phyloP scores from a whole-genome alignment of 768 basidiomycete genomes.

The Rhodosporidiobolus odoratus region DNA sequence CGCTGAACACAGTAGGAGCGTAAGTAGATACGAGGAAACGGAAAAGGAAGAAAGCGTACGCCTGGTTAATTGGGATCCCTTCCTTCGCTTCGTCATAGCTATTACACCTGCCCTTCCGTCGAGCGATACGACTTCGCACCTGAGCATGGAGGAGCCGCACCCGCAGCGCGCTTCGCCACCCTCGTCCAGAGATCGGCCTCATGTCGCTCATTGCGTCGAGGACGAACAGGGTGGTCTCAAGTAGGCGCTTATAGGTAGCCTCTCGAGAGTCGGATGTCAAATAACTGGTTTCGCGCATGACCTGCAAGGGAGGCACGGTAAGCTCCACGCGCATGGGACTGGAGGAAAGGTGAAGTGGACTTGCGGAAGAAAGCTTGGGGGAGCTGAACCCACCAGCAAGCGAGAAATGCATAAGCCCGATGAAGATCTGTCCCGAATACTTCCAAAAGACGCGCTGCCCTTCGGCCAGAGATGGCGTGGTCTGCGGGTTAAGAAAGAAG shows the following conservation, averaged over 20 bases:
- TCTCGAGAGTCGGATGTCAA: slow-evolving; percentile 40
- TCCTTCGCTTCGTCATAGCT: slow-evolving; percentile 40
- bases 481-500: not conserved
- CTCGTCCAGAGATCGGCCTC: slow-evolving; percentile 41
- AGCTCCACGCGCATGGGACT: not conserved
- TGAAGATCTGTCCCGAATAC: slow-evolving; percentile 44
- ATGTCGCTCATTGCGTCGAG: slow-evolving; percentile 45
- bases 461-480: slow-evolving; percentile 37
- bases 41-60: slow-evolving; percentile 35
- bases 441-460: slow-evolving; percentile 47
- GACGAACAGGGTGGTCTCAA: slow-evolving; percentile 43
- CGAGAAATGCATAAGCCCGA: slow-evolving; percentile 44
- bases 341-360: not conserved
- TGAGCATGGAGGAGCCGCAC: slow-evolving; percentile 45
- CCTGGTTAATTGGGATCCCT: slow-evolving; percentile 46
- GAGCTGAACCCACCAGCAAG: slow-evolving; percentile 44
- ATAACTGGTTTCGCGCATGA: slow-evolving; percentile 45
- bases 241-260: slow-evolving; percentile 39
- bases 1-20: slow-evolving; percentile 25
- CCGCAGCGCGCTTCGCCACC: slow-evolving; percentile 44
- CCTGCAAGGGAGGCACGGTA: slow-evolving; percentile 9
- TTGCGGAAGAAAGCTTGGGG: slow-evolving; percentile 30
- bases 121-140: slow-evolving; percentile 40
- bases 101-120: slow-evolving; percentile 39
- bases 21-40: not conserved